Evolutionary conservation across 2,329 filamentous ascomycete species (phyloP).

Genomic region (Amylocarpus encephaloides): DNA sequence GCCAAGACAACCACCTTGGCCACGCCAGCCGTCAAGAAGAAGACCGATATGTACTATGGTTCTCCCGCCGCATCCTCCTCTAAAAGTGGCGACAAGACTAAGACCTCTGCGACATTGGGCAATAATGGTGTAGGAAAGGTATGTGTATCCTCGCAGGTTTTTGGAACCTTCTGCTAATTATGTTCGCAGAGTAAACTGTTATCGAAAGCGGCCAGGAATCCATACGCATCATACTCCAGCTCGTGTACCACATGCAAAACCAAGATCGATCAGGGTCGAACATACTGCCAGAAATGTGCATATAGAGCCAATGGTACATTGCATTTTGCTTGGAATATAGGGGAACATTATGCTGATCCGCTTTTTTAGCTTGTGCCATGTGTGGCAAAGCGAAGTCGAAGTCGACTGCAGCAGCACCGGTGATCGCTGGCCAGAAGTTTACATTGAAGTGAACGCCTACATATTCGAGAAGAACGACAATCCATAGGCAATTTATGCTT

Average conservation of each 20-base stretch:
- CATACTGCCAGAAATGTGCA: constrained; percentile 56
- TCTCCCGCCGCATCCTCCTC: constrained; percentile 39
- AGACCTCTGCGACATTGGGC: constrained; percentile 48
- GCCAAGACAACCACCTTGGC: constrained; percentile 54
- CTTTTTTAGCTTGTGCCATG: constrained; percentile 49
- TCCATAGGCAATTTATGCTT: too few species aligned
- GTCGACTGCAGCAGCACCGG: constrained; percentile 43
- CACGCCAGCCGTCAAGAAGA: constrained; percentile 60
- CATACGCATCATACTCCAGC: constrained; percentile 57
- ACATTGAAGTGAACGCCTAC: constrained; percentile 46
- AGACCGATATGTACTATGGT: constrained; percentile 60
- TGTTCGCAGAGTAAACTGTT: constrained; percentile 53
- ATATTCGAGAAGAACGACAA: too few species aligned
- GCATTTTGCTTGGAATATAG: not conserved
- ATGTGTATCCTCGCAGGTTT: constrained; percentile 14
- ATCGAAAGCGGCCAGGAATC: constrained; percentile 59
- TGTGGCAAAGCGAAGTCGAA: constrained; percentile 55
- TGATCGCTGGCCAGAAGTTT: constrained; percentile 55
- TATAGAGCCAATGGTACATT: constrained; percentile 52
- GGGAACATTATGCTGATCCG: not conserved
- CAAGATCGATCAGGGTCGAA: constrained; percentile 55
- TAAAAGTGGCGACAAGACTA: constrained; percentile 36
- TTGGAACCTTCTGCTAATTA: not conserved
- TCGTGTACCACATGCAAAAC: constrained; percentile 56
- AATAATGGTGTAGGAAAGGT: constrained; percentile 55